Evolutionary conservation across 1,284 basidiomycete species (phyloP).

Genomic region (Mrakiaceae sp.): DNA sequence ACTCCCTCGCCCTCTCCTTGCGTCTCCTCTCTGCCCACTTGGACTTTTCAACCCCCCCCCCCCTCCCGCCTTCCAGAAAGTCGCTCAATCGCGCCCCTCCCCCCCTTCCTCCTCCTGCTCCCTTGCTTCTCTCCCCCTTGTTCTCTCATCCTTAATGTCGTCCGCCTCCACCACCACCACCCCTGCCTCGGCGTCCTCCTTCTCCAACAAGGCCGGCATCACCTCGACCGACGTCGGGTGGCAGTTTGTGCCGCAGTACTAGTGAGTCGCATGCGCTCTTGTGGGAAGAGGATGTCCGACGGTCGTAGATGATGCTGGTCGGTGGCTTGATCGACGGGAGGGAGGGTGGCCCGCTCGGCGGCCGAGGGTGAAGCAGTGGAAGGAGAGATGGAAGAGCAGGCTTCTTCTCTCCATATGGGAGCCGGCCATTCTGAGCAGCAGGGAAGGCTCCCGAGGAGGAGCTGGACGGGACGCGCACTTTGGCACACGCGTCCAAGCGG

Average conservation of each 20-base stretch:
- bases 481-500: no score
- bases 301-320: no score
- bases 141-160: neutral
- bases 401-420: no score
- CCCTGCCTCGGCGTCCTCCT: neutral
- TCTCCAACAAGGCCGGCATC: slow-evolving; percentile 9
- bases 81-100: neutral
- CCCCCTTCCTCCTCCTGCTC: neutral
- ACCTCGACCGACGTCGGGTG: slow-evolving; percentile 56
- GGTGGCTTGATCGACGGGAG: no score
- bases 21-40: neutral
- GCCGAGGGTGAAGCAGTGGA: no score
- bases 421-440: no score
- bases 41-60: neutral
- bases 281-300: no score
- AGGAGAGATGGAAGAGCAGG: neutral
- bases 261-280: slow-evolving; percentile 34
- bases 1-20: neutral
- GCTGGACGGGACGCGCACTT: no score
- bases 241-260: slow-evolving; percentile 95
- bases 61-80: neutral
- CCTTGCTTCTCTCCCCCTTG: neutral
- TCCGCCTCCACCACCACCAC: slow-evolving; percentile 4
- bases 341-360: no score
- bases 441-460: no score